Evolutionary conservation across 352 stramenopile species (phyloP).

Genomic region (Lagenidium giganteum): DNA sequence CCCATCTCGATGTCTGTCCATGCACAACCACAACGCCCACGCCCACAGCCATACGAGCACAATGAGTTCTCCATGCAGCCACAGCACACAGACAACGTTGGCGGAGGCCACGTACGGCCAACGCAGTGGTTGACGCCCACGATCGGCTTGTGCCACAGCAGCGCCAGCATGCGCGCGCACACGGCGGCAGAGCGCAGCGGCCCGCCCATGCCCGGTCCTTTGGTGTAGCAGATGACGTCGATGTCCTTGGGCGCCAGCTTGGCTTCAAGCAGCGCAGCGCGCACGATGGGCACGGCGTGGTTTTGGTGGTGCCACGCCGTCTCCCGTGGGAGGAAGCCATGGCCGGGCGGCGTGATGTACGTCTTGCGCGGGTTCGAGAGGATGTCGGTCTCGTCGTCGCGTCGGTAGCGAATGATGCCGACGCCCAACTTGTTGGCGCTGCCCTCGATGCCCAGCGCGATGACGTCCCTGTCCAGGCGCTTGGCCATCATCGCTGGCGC

Average conservation of each 20-base stretch:
- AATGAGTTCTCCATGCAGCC: too few relatives aligned
- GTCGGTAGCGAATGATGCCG: slow-evolving; percentile 73
- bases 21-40: background rate
- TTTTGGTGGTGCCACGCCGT: slow-evolving; percentile 99
- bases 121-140: slow-evolving; percentile 99
- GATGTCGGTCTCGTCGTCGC: slow-evolving; percentile 87
- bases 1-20: slow-evolving; percentile 99
- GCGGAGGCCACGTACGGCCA: slow-evolving; percentile 61
- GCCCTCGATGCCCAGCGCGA: slow-evolving; percentile 98
- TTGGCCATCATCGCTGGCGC: slow-evolving; percentile 26
- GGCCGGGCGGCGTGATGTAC: slow-evolving; percentile 96
- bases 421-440: slow-evolving; percentile 98
- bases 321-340: slow-evolving; percentile 98
- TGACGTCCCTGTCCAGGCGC: slow-evolving; percentile 66
- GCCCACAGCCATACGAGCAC: too few relatives aligned
- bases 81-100: slow-evolving; percentile 1
- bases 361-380: slow-evolving; percentile 99
- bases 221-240: slow-evolving; percentile 94
- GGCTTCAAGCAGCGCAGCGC: slow-evolving; percentile 91
- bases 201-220: slow-evolving; percentile 98
- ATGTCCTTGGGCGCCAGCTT: slow-evolving; percentile 81
- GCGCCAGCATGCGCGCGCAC: slow-evolving; percentile 90
- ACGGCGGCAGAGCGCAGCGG: slow-evolving; percentile 96
- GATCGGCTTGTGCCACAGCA: slow-evolving; percentile 95
- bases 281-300: slow-evolving; percentile 94